These are phyloP conservation scores for Apiotrichum domesticum DNA, from an alignment of 1,284 basidiomycete genomes.

Conservation along the genomic window DNA sequence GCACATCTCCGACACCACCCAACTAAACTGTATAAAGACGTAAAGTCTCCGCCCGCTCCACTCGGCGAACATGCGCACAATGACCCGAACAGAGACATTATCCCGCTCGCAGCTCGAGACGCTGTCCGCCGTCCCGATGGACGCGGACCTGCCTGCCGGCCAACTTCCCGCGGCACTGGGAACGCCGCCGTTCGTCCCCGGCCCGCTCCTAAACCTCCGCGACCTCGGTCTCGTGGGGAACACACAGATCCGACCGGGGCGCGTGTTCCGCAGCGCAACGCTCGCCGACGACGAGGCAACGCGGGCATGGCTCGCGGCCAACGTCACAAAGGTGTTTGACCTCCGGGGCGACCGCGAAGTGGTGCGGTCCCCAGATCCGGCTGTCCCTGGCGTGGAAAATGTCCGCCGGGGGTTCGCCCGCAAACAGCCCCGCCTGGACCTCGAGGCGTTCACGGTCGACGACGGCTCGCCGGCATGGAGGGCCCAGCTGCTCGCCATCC, in stretches of 20 bases:
- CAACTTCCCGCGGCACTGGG: conserved; percentile 2
- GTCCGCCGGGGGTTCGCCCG: conserved; percentile 1
- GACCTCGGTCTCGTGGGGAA: conserved; percentile 11
- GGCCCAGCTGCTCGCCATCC: conserved; percentile 3
- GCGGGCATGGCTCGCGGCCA: conserved; percentile 3
- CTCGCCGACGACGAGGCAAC: not conserved
- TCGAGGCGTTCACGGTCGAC: conserved; percentile 5
- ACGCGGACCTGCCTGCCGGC: not conserved
- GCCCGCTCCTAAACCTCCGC: conserved; percentile 10
- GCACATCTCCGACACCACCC: too few relatives aligned
- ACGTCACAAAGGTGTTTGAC: conserved; percentile 11
- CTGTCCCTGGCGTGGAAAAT: conserved; percentile 1
- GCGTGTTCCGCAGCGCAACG: conserved; percentile 8
- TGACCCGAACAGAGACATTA: conserved; percentile 4
- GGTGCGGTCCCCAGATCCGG: conserved; percentile 5
- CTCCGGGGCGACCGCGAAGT: conserved; percentile 8
- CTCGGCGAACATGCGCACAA: too few relatives aligned
- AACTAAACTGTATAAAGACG: too few relatives aligned
- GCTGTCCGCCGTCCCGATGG: conserved; percentile 2
- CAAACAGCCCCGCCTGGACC: not conserved
- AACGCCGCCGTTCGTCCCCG: conserved; percentile 9
- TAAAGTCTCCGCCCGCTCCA: too few relatives aligned
- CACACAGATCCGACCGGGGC: conserved; percentile 1
- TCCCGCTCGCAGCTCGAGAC: not conserved
- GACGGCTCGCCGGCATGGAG: conserved; percentile 12